phyloP scores from a whole-genome alignment of 192 early-diverging fungal species.

The Bifiguratus adelaidae region DNA sequence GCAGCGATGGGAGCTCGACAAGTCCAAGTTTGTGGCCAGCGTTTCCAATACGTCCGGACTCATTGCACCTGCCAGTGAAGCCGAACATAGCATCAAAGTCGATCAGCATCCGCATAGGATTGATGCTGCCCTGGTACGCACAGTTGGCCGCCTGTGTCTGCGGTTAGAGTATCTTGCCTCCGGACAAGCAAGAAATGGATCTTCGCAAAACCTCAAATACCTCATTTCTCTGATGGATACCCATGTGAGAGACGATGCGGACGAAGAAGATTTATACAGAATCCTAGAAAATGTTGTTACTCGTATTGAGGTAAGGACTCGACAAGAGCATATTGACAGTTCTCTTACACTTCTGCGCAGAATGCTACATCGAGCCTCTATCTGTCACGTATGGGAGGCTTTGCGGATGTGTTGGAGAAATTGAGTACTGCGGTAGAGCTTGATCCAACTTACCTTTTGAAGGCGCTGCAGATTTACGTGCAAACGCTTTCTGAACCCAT shows the following conservation, averaged over 20 bases:
- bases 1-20: constrained; percentile 26
- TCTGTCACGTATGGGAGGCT: constrained; percentile 39
- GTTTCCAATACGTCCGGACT: constrained; percentile 15
- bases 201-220: no score
- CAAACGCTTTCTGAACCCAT: no score
- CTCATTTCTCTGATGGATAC: constrained; percentile 17
- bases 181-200: constrained; percentile 4
- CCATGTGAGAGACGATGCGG: constrained; percentile 29
- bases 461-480: constrained; percentile 58
- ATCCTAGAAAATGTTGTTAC: constrained; percentile 42
- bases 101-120: not conserved
- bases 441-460: constrained; percentile 46
- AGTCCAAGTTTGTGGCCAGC: constrained; percentile 17
- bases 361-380: constrained; percentile 48
- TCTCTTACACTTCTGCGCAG: no score
- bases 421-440: constrained; percentile 43
- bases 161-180: constrained; percentile 5
- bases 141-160: not conserved
- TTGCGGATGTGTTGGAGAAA: constrained; percentile 44
- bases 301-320: constrained; percentile 48
- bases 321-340: no score
- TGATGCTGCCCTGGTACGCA: not conserved
- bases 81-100: not conserved
- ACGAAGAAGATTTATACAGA: constrained; percentile 35
- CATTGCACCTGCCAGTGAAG: constrained; percentile 10